Conservation (phyloP, 2,329 filamentous ascomycete species). For the Xylariaceae sp. region DNA sequence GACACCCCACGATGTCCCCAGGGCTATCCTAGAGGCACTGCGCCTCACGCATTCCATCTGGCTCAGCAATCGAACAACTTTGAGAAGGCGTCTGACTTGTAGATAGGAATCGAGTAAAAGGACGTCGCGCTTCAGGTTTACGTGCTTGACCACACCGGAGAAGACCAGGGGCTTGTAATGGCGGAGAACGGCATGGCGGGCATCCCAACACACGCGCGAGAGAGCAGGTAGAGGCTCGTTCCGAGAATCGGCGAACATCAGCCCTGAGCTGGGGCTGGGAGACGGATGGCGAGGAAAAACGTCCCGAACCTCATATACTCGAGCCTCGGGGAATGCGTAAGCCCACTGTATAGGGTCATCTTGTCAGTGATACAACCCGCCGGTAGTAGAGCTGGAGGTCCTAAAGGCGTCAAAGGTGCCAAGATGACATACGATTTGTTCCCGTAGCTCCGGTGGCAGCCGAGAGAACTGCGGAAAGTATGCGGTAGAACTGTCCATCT, state of each 20-base stretch:
- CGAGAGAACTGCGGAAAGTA: conserved; percentile 28
- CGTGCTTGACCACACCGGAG: conserved; percentile 41
- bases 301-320: conserved; percentile 44
- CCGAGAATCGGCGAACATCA: conserved; percentile 43
- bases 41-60: conserved; percentile 41
- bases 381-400: too few relatives aligned
- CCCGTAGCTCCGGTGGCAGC: conserved; percentile 41
- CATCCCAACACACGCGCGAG: conserved; percentile 40
- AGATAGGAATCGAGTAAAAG: conserved; percentile 44
- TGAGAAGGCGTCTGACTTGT: conserved; percentile 41
- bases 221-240: conserved; percentile 40
- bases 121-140: conserved; percentile 42
- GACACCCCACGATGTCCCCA: conserved; percentile 43
- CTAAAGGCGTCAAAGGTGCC: neutral
- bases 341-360: conserved; percentile 31
- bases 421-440: conserved; percentile 31
- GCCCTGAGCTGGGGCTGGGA: conserved; percentile 35
- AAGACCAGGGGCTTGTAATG: conserved; percentile 41
- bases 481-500: conserved; percentile 5
- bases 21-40: conserved; percentile 36
- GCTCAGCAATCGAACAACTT: conserved; percentile 41
- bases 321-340: conserved; percentile 38
- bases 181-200: conserved; percentile 37
- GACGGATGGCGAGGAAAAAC: conserved; percentile 34
- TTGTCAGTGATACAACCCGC: conserved; percentile 5